A percentile compares a stretch with the other conserved stretches of the same genome.
phyloP scores from a whole-genome alignment of 805 yeast species.

The Metschnikowia kunwiensis region DNA sequence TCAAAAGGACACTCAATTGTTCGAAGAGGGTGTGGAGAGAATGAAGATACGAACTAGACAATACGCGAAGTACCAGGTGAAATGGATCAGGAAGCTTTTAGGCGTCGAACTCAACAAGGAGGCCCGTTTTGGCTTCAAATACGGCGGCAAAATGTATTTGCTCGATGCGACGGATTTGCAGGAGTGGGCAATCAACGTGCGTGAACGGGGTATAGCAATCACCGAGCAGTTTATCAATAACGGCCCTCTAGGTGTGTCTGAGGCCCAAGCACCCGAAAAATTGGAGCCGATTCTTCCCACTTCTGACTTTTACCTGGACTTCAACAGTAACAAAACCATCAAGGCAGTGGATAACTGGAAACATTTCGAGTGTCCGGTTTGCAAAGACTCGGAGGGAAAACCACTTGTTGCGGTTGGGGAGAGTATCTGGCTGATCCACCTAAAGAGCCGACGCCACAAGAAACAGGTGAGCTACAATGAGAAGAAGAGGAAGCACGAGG shows the following conservation, averaged over 20 bases:
- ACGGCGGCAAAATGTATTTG: slow-evolving; percentile 64
- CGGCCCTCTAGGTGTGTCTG: slow-evolving; percentile 27
- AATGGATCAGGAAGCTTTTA: slow-evolving; percentile 80
- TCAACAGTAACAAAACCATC: slow-evolving; percentile 39
- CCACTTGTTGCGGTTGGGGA: slow-evolving; percentile 69
- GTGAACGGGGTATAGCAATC: slow-evolving; percentile 51
- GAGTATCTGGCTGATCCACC: slow-evolving; percentile 65
- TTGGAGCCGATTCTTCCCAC: slow-evolving; percentile 27
- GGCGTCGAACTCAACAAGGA: slow-evolving; percentile 57
- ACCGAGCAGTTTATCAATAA: slow-evolving; percentile 33
- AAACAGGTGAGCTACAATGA: slow-evolving; percentile 46
- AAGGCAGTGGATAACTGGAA: slow-evolving; percentile 50
- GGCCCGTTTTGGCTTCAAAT: slow-evolving; percentile 39
- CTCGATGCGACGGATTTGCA: slow-evolving; percentile 74
- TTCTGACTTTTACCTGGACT: slow-evolving; percentile 17
- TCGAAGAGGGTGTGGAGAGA: slow-evolving; percentile 52
- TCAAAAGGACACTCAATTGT: slow-evolving; percentile 18
- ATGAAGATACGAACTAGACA: slow-evolving; percentile 85
- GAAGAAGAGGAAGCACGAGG: slow-evolving; percentile 53
- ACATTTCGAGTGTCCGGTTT: slow-evolving; percentile 64
- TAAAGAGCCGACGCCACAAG: slow-evolving; percentile 65
- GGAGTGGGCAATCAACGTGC: slow-evolving; percentile 59
- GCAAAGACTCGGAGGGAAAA: slow-evolving; percentile 54
- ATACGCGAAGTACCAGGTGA: slow-evolving; percentile 84
- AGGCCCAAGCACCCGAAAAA: slow-evolving; percentile 28